A percentile compares a stretch with the other conserved stretches of the same genome.
phyloP scores from a whole-genome alignment of 2,329 filamentous ascomycete genomes.

The Cladosporium sp. region DNA sequence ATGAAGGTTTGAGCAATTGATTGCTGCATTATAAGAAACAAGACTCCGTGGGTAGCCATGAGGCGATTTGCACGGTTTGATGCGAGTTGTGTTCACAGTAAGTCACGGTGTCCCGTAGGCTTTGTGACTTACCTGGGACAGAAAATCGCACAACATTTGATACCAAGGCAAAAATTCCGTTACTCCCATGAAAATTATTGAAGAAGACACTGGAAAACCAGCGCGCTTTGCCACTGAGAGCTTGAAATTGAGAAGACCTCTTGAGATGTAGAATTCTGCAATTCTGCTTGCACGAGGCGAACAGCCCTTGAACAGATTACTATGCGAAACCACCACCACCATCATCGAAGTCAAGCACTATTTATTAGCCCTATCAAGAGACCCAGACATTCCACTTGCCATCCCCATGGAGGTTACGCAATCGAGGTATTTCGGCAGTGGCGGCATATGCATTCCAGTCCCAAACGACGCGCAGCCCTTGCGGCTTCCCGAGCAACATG shows the following conservation, averaged over 20 bases:
- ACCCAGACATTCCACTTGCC: neutral
- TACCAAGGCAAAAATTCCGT: neutral
- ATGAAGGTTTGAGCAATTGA: constrained; percentile 25
- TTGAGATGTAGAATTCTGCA: too few relatives aligned
- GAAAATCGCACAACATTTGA: neutral
- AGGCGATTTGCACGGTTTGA: neutral
- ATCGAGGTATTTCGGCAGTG: neutral
- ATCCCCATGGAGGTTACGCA: neutral
- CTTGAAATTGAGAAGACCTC: too few relatives aligned
- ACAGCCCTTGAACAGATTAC: too few relatives aligned
- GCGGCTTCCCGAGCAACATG: constrained; percentile 7
- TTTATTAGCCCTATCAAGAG: neutral
- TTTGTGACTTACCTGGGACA: neutral
- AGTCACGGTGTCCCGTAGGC: neutral
- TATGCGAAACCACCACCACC: neutral
- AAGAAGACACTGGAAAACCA: neutral
- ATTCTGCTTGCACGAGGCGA: neutral
- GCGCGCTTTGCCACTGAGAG: too few relatives aligned
- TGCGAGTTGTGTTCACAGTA: neutral
- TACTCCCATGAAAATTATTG: neutral
- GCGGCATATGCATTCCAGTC: neutral
- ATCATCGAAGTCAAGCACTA: neutral
- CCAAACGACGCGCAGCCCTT: neutral
- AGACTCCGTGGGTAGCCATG: neutral
- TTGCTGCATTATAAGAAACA: neutral